Evolutionary conservation across 1,284 basidiomycete genomes (phyloP), one percentile per base, ranked within the genome.

Genomic region (Cutaneotrichosporon sp.): DNA sequence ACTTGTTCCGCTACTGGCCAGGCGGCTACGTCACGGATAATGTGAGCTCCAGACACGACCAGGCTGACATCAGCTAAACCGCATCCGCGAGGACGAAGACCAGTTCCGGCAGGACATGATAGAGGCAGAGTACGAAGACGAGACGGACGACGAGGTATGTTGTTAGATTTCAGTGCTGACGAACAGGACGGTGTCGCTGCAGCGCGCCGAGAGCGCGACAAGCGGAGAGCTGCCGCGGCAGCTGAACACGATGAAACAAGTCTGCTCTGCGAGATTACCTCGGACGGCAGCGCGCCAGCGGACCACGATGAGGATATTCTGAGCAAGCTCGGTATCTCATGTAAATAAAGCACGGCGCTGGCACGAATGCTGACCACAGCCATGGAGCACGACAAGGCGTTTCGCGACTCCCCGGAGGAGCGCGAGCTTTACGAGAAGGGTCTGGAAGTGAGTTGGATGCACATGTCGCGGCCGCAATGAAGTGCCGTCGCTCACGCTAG

Each of bases 1-100:
- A 81, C 61, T 71, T 81, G 56, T 80, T 81, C 66, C 69, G 67
- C 2, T 81, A 76, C 59, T 65, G 75, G 38, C 74, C 74, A 1
- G 70, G 71, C 8, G 80, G 80, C 1, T 77, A 75, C 42, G 72
- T 77, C 7, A 61, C 68, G 6, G 65, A 65, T 4, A 74, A 73
- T 40, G 76, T 78, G 58, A 61, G 76, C 63, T 0, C 4, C 8
- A 1, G 10, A 1, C 2, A 4, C 2, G 2, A 1, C 0, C 2
- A 11, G 14, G 53, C 62, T 69, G 30, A 66, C 49, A 5, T 22
- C 61, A 79, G 76, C 71, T 78, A 4, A 67, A 77, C n/a, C 61
- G 74, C 13, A 67, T 77, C 11, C 69, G 67, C 0, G 22, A 65
- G 18, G 72, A 72, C 1, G 73, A 76, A 58, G 73, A 77, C 42